These are phyloP conservation scores for Murraya paniculata DNA, from an alignment of 345 rosid species.

Conservation along the genomic window DNA sequence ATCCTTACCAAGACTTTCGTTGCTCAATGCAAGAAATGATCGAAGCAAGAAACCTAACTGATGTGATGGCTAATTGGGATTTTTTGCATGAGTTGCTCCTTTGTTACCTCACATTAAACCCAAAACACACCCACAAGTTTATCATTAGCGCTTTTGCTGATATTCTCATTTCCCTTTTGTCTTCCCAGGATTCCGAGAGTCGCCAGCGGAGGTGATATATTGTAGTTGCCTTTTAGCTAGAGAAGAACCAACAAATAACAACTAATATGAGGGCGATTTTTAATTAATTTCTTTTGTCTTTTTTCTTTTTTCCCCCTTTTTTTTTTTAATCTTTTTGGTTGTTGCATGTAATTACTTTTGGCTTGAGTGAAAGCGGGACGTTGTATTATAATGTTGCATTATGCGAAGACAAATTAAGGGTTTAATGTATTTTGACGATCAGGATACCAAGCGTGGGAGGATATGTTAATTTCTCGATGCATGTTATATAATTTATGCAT, in stretches of 20 bases:
- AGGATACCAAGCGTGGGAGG: conserved; percentile 34
- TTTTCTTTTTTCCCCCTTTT: neutral
- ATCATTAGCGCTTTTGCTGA: conserved; percentile 81
- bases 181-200: conserved; percentile 28
- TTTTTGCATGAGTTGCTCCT: conserved; percentile 68
- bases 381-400: neutral
- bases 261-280: no score
- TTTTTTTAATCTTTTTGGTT: neutral
- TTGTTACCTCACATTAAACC: conserved; percentile 72
- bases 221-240: neutral
- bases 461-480: conserved; percentile 33
- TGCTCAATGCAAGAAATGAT: conserved; percentile 94
- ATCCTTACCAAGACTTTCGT: conserved; percentile 73
- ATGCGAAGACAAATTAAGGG: conserved; percentile 23
- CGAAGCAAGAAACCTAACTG: conserved; percentile 55
- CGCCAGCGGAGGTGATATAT: conserved; percentile 16
- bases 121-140: conserved; percentile 60
- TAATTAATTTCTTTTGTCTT: neutral
- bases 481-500: conserved; percentile 2
- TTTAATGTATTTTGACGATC: conserved; percentile 12
- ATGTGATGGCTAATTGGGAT: conserved; percentile 53
- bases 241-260: no score
- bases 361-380: conserved; percentile 10
- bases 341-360: conserved; percentile 11
- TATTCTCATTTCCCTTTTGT: conserved; percentile 44